These are phyloP conservation scores for Emmonsiellopsis sp. DNA, from an alignment of 2,329 filamentous ascomycete genomes.

Conservation along the genomic window DNA sequence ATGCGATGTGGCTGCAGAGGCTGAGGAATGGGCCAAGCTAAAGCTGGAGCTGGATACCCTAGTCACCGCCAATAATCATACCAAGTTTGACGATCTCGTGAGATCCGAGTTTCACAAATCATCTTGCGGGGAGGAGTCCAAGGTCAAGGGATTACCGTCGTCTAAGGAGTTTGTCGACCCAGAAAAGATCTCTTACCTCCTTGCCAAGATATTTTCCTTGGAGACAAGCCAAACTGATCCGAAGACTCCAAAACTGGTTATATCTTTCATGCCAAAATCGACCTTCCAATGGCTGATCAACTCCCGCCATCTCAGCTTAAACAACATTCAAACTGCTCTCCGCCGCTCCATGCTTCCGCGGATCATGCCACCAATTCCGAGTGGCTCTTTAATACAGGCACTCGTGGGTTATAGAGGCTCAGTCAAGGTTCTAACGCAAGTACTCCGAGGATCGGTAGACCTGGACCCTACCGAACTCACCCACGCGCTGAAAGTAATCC, in stretches of 20 bases:
- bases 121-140: constrained; percentile 16
- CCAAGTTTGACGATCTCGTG: constrained; percentile 28
- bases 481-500: constrained; percentile 30
- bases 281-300: constrained; percentile 36
- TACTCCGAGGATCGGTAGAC: constrained; percentile 27
- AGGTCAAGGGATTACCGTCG: constrained; percentile 16
- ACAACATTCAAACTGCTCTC: constrained; percentile 33
- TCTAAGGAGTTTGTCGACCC: constrained; percentile 24
- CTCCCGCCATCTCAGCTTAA: constrained; percentile 28
- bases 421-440: constrained; percentile 26
- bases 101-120: constrained; percentile 10
- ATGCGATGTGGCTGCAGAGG: constrained; percentile 23
- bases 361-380: constrained; percentile 28
- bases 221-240: constrained; percentile 14
- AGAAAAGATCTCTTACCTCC: constrained; percentile 28
- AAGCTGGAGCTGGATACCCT: constrained; percentile 22
- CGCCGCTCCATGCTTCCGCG: constrained; percentile 25
- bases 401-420: constrained; percentile 32
- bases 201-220: constrained; percentile 31
- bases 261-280: constrained; percentile 27
- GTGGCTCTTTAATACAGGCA: constrained; percentile 30
- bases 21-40: constrained; percentile 26
- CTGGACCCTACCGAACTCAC: constrained; percentile 32
- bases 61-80: constrained; percentile 18
- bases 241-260: constrained; percentile 20